Evolutionary conservation across 129 eudicot species (phyloP).

Genomic region (Helianthus annuus): HanXRQr2.0-SUNRISE NC_035437.2:170657694-170658193

Average conservation of each 20-base stretch:
- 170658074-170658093: slow-evolving; percentile 94
- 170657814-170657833: neutral
- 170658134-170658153: slow-evolving; percentile 97
- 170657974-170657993: neutral
- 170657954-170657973: slow-evolving; percentile 24
- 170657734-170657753: too few relatives aligned
- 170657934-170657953: slow-evolving; percentile 13
- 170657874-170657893: neutral
- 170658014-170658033: slow-evolving; percentile 22
- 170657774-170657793: too few relatives aligned
- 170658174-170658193: slow-evolving; percentile 76
- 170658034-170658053: neutral
- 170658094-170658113: slow-evolving; percentile 81
- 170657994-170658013: slow-evolving; percentile 18
- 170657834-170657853: neutral
- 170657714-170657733: too few relatives aligned
- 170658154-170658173: slow-evolving; percentile 94
- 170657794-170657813: too few relatives aligned
- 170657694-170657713: too few relatives aligned
- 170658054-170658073: slow-evolving; percentile 28
- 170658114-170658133: slow-evolving; percentile 57
- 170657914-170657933: slow-evolving; percentile 23
- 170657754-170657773: too few relatives aligned
- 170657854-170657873: neutral
- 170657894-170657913: neutral